Evolutionary conservation across 306 rosid species (phyloP), one percentile per base, ranked within the genome.

Genomic region (Pyrus communis): DNA sequence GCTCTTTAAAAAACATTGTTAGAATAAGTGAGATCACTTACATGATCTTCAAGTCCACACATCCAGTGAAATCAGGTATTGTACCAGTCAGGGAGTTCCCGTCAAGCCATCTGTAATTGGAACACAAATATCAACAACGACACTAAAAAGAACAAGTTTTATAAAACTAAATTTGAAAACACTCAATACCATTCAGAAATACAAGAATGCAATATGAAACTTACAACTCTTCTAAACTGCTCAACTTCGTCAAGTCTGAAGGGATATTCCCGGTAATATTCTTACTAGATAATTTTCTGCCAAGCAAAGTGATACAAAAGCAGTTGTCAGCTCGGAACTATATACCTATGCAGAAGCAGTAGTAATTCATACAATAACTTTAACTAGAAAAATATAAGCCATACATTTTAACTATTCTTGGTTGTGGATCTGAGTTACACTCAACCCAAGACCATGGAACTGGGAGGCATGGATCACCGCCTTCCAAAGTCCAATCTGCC

Each of bases 381-480:
- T 18, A 68, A 45, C 40, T 74, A 49, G 51, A 80, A 55, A 65
- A 22, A 28, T 55, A 61, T 67, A 80, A 83, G 52, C 67, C 54
- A 79, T 90, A 95, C 98, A 95, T 85, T 86, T 89, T 85, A 89
- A 86, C 82, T 82, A 95, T 84, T 82, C 86, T 89, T 82, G 98
- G 97, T 46, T 73, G 97, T 63, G 79, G 84, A 84, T 92, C 93
- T 38, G 92, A 79, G 90, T 83, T 91, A 76, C 99, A 95, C 22
- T 68, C 91, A 85, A 92, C 80, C 97, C 99, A 95, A 49, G 99
- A 89, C 99, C 99, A 95, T 33, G 99, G 89, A 81, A 86, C 98
- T 73, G 99, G 99, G 57, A 88, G 73, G 85, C 98, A 95, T n/a
- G 99, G 97, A 61, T 95, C 99, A 66, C 99, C 99, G 7, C 97